Conservation (phyloP, 805 yeast genomes). For the Ogataea pini region DNA sequence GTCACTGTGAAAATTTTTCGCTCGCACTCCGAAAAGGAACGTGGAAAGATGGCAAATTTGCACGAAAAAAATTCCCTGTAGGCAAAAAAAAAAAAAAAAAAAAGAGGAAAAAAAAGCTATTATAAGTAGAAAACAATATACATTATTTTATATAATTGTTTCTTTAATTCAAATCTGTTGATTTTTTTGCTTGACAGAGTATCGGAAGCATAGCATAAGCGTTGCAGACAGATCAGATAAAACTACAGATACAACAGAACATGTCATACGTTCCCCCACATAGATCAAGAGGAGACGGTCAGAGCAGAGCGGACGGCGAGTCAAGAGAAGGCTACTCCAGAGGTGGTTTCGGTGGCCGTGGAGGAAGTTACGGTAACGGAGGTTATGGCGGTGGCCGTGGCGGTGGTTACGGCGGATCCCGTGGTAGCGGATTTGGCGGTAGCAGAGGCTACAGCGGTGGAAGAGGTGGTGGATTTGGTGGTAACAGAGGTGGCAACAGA, state of each 20-base stretch:
- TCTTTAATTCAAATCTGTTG: background rate
- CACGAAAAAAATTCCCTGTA: slow-evolving; percentile 1
- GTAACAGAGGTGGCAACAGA: slow-evolving; percentile 39
- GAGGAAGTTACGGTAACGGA: slow-evolving; percentile 30
- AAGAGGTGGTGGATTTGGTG: slow-evolving; percentile 36
- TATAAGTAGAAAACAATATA: slow-evolving; percentile 5
- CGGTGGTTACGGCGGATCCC: slow-evolving; percentile 35
- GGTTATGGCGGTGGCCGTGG: slow-evolving; percentile 37
- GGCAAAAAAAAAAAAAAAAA: slow-evolving; percentile 5
- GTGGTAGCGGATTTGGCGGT: slow-evolving; percentile 35
- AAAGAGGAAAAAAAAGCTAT: background rate
- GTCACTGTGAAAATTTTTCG: slow-evolving; percentile 12
- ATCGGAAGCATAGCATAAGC: slow-evolving; percentile 8
- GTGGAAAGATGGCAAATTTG: slow-evolving; percentile 7
- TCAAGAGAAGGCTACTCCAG: slow-evolving; percentile 26
- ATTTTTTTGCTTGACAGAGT: slow-evolving; percentile 2
- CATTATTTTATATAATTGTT: slow-evolving; percentile 4
- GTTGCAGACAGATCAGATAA: slow-evolving; percentile 3
- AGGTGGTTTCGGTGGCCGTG: slow-evolving; percentile 35
- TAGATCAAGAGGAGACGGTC: slow-evolving; percentile 39
- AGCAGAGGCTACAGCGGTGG: slow-evolving; percentile 35
- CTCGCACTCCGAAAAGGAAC: slow-evolving; percentile 10
- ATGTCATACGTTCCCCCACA: slow-evolving; percentile 53
- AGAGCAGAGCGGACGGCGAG: slow-evolving; percentile 32
- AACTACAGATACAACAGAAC: slow-evolving; percentile 2